A percentile compares a stretch with the other conserved stretches of the same genome.
phyloP scores from a whole-genome alignment of 495 filamentous ascomycete species.

The Staphylotrichum longicolle region DNA sequence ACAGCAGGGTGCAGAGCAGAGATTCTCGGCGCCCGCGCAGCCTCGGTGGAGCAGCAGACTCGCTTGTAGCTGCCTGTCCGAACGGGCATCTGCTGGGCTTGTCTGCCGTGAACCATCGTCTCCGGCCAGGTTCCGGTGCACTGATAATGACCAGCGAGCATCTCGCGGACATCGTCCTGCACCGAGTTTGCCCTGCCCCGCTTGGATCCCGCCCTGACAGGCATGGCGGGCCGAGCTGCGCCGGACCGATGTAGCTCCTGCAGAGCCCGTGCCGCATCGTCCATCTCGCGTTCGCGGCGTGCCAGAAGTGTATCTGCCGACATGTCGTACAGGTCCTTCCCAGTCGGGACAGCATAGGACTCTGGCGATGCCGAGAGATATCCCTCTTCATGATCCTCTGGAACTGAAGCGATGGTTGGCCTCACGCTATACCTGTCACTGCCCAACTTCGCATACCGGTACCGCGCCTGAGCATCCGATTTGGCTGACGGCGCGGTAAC shows the following conservation, averaged over 20 bases:
- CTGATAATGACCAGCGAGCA: constrained; percentile 41
- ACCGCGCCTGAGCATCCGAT: constrained; percentile 79
- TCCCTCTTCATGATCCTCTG: constrained; percentile 54
- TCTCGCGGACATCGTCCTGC: constrained; percentile 71
- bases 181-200: constrained; percentile 63
- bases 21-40: constrained; percentile 30
- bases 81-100: constrained; percentile 38
- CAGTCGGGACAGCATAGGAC: constrained; percentile 53
- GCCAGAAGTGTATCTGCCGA: constrained; percentile 51
- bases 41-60: constrained; percentile 57
- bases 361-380: constrained; percentile 61
- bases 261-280: constrained; percentile 64
- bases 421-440: constrained; percentile 50
- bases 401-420: constrained; percentile 51
- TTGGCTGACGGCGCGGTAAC: constrained; percentile 64
- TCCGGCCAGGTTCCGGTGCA: constrained; percentile 38
- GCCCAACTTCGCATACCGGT: constrained; percentile 67
- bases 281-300: constrained; percentile 43
- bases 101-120: constrained; percentile 30
- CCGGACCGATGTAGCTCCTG: constrained; percentile 57
- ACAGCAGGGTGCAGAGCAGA: constrained; percentile 41
- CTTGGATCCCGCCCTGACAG: constrained; percentile 50
- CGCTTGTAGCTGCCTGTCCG: constrained; percentile 53
- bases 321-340: constrained; percentile 54
- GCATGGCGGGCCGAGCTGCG: constrained; percentile 37